Evolutionary conservation across 345 rosid genomes (phyloP).

Genomic region (Salix suchowensis): DNA sequence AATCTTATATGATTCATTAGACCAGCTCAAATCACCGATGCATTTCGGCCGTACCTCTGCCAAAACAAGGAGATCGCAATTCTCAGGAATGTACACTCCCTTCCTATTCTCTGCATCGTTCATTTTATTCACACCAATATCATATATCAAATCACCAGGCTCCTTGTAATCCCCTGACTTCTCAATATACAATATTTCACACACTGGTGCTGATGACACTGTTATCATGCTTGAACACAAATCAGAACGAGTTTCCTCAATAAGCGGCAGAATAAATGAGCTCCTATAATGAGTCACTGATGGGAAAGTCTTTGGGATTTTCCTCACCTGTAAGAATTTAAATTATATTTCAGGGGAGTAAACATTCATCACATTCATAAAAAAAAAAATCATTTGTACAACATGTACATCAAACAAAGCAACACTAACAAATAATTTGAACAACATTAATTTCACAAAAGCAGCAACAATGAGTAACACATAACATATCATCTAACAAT

Average conservation of each 20-base stretch:
- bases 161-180: neutral
- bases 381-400: no score
- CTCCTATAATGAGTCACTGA: constrained; percentile 1
- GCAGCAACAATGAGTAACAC: no score
- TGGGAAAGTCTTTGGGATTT: neutral
- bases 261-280: neutral
- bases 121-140: neutral
- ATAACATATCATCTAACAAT: no score
- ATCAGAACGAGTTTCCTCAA: constrained; percentile 5
- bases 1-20: neutral
- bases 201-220: neutral
- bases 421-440: no score
- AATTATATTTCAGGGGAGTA: no score
- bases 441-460: no score
- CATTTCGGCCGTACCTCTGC: neutral
- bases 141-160: neutral
- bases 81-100: neutral
- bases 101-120: neutral
- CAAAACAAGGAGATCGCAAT: constrained; percentile 3
- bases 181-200: neutral
- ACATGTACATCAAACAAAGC: no score
- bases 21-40: neutral
- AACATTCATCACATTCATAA: no score
- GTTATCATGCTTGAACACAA: neutral
- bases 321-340: neutral